Percentiles rank a stretch among this genome's conserved stretches.
phyloP scores from a whole-genome alignment of 768 basidiomycete genomes.

The Astraeus odoratus region DNA sequence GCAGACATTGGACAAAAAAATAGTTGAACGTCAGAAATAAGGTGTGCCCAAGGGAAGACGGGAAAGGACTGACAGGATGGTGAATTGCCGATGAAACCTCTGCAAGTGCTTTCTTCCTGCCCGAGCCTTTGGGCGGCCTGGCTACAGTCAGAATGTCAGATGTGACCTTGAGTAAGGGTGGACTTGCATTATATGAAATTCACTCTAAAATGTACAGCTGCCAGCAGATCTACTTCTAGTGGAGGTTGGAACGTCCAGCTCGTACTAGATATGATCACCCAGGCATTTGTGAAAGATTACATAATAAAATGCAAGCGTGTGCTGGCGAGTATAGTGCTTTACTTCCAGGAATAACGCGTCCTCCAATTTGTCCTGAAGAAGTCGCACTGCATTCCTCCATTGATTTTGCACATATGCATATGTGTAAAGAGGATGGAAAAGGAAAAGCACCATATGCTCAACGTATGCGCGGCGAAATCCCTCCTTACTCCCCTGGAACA shows the following conservation, averaged over 20 bases:
- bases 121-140: conserved; percentile 1
- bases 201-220: no score
- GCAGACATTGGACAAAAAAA: neutral
- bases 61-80: neutral
- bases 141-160: neutral
- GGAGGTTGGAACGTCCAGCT: no score
- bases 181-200: neutral
- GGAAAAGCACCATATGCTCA: neutral
- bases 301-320: no score
- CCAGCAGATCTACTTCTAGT: no score
- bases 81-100: neutral
- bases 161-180: neutral
- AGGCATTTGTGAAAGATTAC: no score
- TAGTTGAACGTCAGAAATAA: neutral
- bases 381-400: no score
- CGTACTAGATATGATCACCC: no score
- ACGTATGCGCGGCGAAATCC: conserved; percentile 30
- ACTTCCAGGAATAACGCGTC: no score
- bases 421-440: neutral
- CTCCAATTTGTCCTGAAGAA: conserved; percentile 26
- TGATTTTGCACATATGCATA: neutral
- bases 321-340: no score
- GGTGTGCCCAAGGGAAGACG: neutral
- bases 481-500: neutral
- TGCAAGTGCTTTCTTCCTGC: neutral